Percentiles rank a stretch among this genome's conserved stretches.
phyloP scores from a whole-genome alignment of 805 yeast genomes.

The Isabelozyma pseudorhagii region DNA sequence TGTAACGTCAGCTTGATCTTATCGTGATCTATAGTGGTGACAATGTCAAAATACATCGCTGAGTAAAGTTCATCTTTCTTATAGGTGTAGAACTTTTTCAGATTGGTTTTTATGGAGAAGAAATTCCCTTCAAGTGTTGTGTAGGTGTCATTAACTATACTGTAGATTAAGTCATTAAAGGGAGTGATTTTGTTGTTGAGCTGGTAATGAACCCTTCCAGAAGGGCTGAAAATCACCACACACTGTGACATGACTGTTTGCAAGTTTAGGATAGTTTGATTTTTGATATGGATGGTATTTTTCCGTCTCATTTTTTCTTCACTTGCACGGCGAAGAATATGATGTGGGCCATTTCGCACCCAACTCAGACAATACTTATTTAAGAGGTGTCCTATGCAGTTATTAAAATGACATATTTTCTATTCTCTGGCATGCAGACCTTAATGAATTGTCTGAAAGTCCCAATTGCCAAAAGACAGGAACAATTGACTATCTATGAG shows the following conservation, averaged over 20 bases:
- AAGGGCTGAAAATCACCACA: constrained; percentile 30
- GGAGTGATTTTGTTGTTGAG: constrained; percentile 32
- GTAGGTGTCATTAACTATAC: constrained; percentile 31
- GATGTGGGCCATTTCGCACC: not conserved
- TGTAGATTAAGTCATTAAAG: constrained; percentile 35
- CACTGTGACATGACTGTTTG: constrained; percentile 34
- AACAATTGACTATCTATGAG: too few species aligned
- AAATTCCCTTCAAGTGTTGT: constrained; percentile 24
- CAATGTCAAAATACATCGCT: constrained; percentile 37
- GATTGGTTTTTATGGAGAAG: constrained; percentile 26
- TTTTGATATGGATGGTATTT: not conserved
- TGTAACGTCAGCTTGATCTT: constrained; percentile 28
- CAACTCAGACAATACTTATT: too few species aligned
- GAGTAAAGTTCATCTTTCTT: constrained; percentile 24
- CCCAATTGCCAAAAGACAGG: too few species aligned
- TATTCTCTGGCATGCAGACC: too few species aligned
- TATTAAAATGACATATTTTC: too few species aligned
- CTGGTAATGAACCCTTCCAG: constrained; percentile 37
- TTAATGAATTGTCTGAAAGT: too few species aligned
- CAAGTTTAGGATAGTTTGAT: too few species aligned
- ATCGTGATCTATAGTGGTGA: constrained; percentile 38
- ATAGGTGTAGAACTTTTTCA: constrained; percentile 33
- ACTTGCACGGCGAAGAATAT: not conserved
- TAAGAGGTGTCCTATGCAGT: too few species aligned
- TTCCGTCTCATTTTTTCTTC: not conserved